Evolutionary conservation across 1,284 basidiomycete genomes (phyloP).

Genomic region (Ganoderma resinaceum): DNA sequence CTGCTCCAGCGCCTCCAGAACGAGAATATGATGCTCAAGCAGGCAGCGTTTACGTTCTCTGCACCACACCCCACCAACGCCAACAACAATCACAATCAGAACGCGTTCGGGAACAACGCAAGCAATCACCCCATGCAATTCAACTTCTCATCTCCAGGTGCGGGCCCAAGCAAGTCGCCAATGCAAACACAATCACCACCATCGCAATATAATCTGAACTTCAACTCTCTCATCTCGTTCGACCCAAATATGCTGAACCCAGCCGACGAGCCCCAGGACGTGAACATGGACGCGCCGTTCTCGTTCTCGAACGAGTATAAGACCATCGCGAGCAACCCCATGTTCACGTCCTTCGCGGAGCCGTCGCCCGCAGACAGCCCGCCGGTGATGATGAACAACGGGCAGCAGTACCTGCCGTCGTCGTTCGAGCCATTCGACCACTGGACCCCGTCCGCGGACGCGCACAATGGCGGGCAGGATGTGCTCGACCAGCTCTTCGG

Average conservation of each 20-base stretch:
- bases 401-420: constrained; percentile 24
- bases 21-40: constrained; percentile 79
- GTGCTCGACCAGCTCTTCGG: constrained; percentile 67
- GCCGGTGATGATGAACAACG: constrained; percentile 27
- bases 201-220: constrained; percentile 54
- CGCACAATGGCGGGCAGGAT: constrained; percentile 29
- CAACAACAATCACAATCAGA: constrained; percentile 20
- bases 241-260: constrained; percentile 67
- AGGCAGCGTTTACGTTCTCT: constrained; percentile 77
- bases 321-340: constrained; percentile 79
- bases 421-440: constrained; percentile 35
- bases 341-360: constrained; percentile 82
- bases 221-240: constrained; percentile 71
- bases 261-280: constrained; percentile 64
- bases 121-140: constrained; percentile 33
- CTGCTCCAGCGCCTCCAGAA: constrained; percentile 77
- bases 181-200: constrained; percentile 34
- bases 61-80: constrained; percentile 54
- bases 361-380: constrained; percentile 49
- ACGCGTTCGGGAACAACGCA: constrained; percentile 26
- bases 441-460: constrained; percentile 38
- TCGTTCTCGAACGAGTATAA: constrained; percentile 61
- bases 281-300: constrained; percentile 69
- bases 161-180: constrained; percentile 38
- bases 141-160: constrained; percentile 38